These are phyloP conservation scores for Dimocarpus longan DNA, from an alignment of 345 rosid species.

Conservation along the genomic window DNA sequence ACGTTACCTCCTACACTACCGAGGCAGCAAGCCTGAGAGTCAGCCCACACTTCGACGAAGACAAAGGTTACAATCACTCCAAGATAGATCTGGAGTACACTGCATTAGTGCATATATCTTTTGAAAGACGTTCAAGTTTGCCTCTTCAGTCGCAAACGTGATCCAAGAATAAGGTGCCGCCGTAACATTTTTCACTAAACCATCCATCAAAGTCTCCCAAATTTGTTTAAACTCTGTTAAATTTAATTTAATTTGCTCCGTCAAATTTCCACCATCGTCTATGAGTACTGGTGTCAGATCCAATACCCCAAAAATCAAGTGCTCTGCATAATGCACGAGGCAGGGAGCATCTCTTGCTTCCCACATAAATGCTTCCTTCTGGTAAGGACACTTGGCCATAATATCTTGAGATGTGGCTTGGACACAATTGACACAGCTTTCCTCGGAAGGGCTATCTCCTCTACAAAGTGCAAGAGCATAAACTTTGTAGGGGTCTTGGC, in stretches of 20 bases:
- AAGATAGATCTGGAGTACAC: conserved; percentile 56
- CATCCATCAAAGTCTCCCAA: conserved; percentile 36
- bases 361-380: conserved; percentile 39
- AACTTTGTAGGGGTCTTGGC: conserved; percentile 21
- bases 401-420: conserved; percentile 19
- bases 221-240: conserved; percentile 25
- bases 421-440: conserved; percentile 35
- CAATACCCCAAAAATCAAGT: conserved; percentile 11
- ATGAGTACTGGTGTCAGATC: not conserved
- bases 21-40: conserved; percentile 21
- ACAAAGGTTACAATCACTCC: conserved; percentile 35
- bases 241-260: conserved; percentile 15
- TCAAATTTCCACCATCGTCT: not conserved
- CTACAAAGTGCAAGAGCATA: conserved; percentile 44
- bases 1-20: conserved; percentile 36
- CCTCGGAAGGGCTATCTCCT: conserved; percentile 29
- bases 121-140: not conserved
- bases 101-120: conserved; percentile 46
- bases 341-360: conserved; percentile 20
- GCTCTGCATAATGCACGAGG: conserved; percentile 44
- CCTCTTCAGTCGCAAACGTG: conserved; percentile 41
- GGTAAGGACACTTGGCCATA: conserved; percentile 31
- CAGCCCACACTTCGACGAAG: conserved; percentile 20
- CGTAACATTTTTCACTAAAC: conserved; percentile 21
- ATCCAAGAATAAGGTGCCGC: conserved; percentile 19